These are phyloP conservation scores for Phytophthora chlamydospora DNA, from an alignment of 352 stramenopile species.

Conservation along the genomic window DNA sequence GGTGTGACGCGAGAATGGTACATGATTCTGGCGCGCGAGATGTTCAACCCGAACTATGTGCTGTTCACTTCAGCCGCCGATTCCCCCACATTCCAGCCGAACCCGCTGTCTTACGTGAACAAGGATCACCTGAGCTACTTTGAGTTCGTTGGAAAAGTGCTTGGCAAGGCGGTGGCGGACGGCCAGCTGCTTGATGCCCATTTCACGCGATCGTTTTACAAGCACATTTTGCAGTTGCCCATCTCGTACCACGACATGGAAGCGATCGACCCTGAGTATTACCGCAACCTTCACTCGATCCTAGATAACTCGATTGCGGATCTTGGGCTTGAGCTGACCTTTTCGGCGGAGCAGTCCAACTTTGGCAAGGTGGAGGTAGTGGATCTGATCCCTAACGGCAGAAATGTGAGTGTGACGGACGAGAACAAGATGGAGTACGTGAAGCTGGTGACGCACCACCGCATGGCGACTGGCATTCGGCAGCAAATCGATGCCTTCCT, in stretches of 20 bases:
- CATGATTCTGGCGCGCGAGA: conserved; percentile 98
- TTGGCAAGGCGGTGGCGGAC: conserved; percentile 99
- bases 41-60: conserved; percentile 99
- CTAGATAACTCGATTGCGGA: conserved; percentile 87
- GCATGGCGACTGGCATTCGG: conserved; percentile 99
- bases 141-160: conserved; percentile 97
- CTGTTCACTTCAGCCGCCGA: conserved; percentile 99
- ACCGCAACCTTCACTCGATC: conserved; percentile 93
- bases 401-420: conserved; percentile 88
- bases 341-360: conserved; percentile 91
- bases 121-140: conserved; percentile 99
- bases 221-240: conserved; percentile 98
- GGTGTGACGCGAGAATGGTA: conserved; percentile 99
- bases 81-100: conserved; percentile 99
- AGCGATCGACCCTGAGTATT: conserved; percentile 97
- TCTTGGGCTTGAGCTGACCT: conserved; percentile 92
- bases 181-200: conserved; percentile 98
- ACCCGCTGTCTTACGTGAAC: conserved; percentile 98
- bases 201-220: conserved; percentile 99
- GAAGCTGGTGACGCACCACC: conserved; percentile 96
- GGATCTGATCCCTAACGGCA: conserved; percentile 91
- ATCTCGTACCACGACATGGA: conserved; percentile 99
- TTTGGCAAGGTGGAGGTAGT: conserved; percentile 89
- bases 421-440: conserved; percentile 96
- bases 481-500: conserved; percentile 94